phyloP scores from a whole-genome alignment of 2,329 filamentous ascomycete genomes.

The Stagonosporopsis cucurbitacearum region DNA sequence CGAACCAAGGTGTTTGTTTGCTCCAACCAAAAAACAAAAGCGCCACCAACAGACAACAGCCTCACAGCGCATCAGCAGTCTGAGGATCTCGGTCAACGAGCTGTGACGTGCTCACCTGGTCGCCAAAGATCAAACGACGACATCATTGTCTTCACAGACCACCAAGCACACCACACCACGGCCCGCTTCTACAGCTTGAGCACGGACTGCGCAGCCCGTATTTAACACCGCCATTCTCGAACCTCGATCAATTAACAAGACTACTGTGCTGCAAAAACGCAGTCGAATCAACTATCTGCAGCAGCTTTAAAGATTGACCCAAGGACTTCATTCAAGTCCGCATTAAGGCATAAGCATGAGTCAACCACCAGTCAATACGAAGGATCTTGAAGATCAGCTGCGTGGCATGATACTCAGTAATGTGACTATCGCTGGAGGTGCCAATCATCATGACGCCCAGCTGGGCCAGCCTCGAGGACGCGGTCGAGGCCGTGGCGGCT shows the following conservation, averaged over 20 bases:
- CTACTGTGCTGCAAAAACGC: background rate
- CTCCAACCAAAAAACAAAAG: background rate
- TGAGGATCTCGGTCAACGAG: background rate
- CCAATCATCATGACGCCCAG: conserved; percentile 26
- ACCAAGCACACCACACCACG: background rate
- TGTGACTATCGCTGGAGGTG: conserved; percentile 39
- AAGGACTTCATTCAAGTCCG: background rate
- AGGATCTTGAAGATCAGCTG: conserved; percentile 60
- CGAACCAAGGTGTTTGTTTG: background rate
- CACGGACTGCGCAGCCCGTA: conserved; percentile 8
- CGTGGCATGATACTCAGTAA: conserved; percentile 67
- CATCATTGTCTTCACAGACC: background rate
- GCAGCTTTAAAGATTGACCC: background rate
- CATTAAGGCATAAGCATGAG: conserved; percentile 25
- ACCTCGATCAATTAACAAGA: background rate
- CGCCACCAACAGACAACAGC: background rate
- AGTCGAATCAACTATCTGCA: background rate
- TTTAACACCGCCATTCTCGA: background rate
- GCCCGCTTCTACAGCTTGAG: conserved; percentile 4
- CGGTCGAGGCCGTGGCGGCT: conserved; percentile 29
- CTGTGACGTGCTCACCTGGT: background rate
- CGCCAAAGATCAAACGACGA: background rate
- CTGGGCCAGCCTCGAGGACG: conserved; percentile 30
- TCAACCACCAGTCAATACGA: conserved; percentile 14
- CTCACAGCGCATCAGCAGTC: background rate